Evolutionary conservation across 192 early-diverging fungal genomes (phyloP).

Genomic region (Kappamyces sp.): DNA sequence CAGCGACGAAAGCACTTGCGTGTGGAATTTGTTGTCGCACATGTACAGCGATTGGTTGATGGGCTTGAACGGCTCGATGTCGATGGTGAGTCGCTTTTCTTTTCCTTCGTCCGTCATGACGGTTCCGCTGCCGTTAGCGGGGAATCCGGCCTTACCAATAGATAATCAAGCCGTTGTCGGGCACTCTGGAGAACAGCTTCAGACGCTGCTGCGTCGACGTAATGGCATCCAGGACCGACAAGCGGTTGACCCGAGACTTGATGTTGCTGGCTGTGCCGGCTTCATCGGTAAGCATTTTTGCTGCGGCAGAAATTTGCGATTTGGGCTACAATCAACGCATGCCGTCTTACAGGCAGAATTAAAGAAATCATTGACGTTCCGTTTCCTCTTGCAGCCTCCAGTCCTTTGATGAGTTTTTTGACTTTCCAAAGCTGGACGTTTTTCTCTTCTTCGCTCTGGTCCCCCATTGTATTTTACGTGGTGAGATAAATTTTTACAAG

Average conservation of each 20-base stretch:
- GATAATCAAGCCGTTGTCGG: conserved; percentile 92
- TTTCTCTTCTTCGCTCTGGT: conserved; percentile 56
- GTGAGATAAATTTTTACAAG: conserved; percentile 5
- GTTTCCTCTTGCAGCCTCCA: conserved; percentile 92
- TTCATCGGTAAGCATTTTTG: conserved; percentile 95
- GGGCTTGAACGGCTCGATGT: conserved; percentile 98
- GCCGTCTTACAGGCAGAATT: conserved; percentile 68
- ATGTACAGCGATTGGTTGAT: conserved; percentile 98
- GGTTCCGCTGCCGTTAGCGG: conserved; percentile 72
- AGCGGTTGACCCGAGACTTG: conserved; percentile 97
- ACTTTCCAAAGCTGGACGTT: conserved; percentile 97
- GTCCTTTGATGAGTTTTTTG: conserved; percentile 96
- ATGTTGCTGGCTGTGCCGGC: conserved; percentile 99
- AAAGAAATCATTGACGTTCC: conserved; percentile 99
- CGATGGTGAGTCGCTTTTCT: conserved; percentile 98
- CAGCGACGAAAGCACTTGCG: conserved; percentile 83
- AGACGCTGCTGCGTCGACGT: conserved; percentile 94
- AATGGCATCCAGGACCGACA: conserved; percentile 95
- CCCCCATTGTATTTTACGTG: conserved; percentile 10
- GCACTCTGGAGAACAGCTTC: conserved; percentile 88
- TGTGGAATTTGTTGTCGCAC: conserved; percentile 99
- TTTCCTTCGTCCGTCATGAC: conserved; percentile 97
- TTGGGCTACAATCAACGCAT: conserved; percentile 48
- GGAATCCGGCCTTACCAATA: conserved; percentile 33
- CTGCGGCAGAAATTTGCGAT: conserved; percentile 83